Evolutionary conservation across 202 grass and related monocot species (phyloP), one percentile per base, ranked within the genome.

Genomic region (Schoenoplectus tabernaemontani): DNA sequence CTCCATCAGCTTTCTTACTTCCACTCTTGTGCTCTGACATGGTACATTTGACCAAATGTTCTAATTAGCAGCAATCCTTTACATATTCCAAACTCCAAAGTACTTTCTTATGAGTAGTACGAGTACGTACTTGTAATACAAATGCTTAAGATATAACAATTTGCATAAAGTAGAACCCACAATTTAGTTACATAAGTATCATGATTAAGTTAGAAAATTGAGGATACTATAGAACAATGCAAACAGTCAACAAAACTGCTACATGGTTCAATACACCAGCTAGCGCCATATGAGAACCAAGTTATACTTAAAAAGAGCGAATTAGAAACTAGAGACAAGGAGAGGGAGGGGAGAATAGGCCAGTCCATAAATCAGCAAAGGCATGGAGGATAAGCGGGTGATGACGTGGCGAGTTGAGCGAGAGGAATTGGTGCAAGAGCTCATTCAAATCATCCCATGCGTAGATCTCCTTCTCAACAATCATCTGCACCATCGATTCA

Each of bases 401-500:
- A 87, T 97, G 87, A 17, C 87, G 82, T n/a, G 91, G 93, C 58
- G 93, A 97, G 84, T 97, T 97, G 83, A 97, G 93, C 46, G 89
- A 81, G 42, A 97, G 91, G 82, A 97, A 92, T 64, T 88, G 91
- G 85, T 89, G 85, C 48, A 97, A 86, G 17, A 97, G 91, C 63
- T 93, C 91, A 81, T 91, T 93, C 81, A 97, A 89, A 75, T 97
- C 93, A 60, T 93, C 93, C 90, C 93, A 93, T 76, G 89, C 93
- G 83, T 93, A 93, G 79, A 97, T 93, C 76, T 97, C 91, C 84
- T 93, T 97, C 91, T 93, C 93, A 37, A 93, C 89, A 66, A 97
- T 90, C 93, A 97, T 97, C 83, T 93, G 89, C 83, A 92, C 88
- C 93, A 97, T 97, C 2, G 93, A 97, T 64, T 93, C 90, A 34